phyloP scores from a whole-genome alignment of 2,329 filamentous ascomycete genomes.

The Curvularia verruculosa region DNA sequence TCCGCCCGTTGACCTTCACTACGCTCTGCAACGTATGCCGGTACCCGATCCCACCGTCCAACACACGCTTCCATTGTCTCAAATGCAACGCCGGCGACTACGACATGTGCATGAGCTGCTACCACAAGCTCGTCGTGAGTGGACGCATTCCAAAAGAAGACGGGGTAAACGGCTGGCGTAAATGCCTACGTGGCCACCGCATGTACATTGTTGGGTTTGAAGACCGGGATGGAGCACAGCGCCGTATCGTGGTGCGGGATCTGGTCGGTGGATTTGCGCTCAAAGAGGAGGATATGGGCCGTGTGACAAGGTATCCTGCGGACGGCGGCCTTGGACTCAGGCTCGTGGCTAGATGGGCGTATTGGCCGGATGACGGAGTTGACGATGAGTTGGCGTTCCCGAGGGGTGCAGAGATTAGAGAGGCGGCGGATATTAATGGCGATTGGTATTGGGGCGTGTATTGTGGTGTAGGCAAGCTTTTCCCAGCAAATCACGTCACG shows the following conservation, averaged over 20 bases:
- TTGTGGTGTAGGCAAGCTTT: slow-evolving; percentile 78
- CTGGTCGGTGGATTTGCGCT: slow-evolving; percentile 78
- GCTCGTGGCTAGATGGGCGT: slow-evolving; percentile 74
- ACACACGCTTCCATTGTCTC: slow-evolving; percentile 80
- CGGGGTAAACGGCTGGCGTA: slow-evolving; percentile 79
- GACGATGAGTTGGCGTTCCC: slow-evolving; percentile 85
- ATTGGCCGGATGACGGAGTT: slow-evolving; percentile 70
- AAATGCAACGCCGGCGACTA: slow-evolving; percentile 81
- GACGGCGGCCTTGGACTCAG: slow-evolving; percentile 73
- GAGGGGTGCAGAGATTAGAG: slow-evolving; percentile 78
- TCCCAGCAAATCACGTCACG: slow-evolving; percentile 75
- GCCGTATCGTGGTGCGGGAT: slow-evolving; percentile 71
- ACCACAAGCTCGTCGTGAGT: slow-evolving; percentile 67
- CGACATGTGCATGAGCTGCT: slow-evolving; percentile 82
- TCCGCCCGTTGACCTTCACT: slow-evolving; percentile 72
- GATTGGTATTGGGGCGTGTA: slow-evolving; percentile 92
- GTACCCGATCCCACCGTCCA: slow-evolving; percentile 70
- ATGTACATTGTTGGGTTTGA: slow-evolving; percentile 83
- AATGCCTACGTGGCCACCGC: slow-evolving; percentile 79
- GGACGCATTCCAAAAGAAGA: slow-evolving; percentile 75
- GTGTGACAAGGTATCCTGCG: slow-evolving; percentile 65
- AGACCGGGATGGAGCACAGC: slow-evolving; percentile 69
- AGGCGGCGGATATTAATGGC: slow-evolving; percentile 85
- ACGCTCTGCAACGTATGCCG: slow-evolving; percentile 81
- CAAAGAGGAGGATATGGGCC: slow-evolving; percentile 59